A percentile compares a stretch with the other conserved stretches of the same genome.
These are phyloP conservation scores for Berberis thunbergii DNA, from an alignment of 164 flowering plant species.

Conservation along the genomic window DNA sequence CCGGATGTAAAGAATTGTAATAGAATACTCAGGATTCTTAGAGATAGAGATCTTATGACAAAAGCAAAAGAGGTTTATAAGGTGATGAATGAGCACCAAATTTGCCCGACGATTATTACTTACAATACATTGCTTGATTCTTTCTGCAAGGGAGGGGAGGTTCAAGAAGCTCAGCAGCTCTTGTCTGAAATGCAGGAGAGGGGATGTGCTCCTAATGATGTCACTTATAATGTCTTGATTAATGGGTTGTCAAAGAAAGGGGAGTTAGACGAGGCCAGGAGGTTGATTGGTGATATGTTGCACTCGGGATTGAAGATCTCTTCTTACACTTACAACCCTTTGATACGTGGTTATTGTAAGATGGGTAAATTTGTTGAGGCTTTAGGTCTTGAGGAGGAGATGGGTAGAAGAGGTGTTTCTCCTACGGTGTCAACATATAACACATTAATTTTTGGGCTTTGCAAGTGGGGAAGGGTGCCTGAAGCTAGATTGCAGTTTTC, in stretches of 20 bases:
- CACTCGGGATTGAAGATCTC: slow-evolving; percentile 37
- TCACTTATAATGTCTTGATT: slow-evolving; percentile 56
- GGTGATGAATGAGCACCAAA: slow-evolving; percentile 37
- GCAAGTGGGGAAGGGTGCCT: slow-evolving; percentile 36
- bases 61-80: slow-evolving; percentile 40
- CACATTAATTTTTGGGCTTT: slow-evolving; percentile 37
- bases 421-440: slow-evolving; percentile 51
- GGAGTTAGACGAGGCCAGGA: slow-evolving; percentile 36
- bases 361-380: slow-evolving; percentile 47
- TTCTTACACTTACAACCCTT: slow-evolving; percentile 44
- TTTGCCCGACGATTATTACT: slow-evolving; percentile 45
- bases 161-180: slow-evolving; percentile 30
- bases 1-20: slow-evolving; percentile 68
- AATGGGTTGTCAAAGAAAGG: slow-evolving; percentile 52
- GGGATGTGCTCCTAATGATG: slow-evolving; percentile 41
- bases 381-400: slow-evolving; percentile 31
- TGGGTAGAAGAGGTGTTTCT: slow-evolving; percentile 33
- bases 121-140: slow-evolving; percentile 57
- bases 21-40: slow-evolving; percentile 46
- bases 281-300: slow-evolving; percentile 40
- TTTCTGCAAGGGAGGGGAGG: slow-evolving; percentile 44
- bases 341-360: slow-evolving; percentile 46
- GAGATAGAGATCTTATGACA: slow-evolving; percentile 25
- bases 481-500: slow-evolving; percentile 40
- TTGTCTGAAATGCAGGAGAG: slow-evolving; percentile 45